Base-by-base conservation (phyloP, 192 early-diverging fungal species). In the Coemansia sp. region DNA sequence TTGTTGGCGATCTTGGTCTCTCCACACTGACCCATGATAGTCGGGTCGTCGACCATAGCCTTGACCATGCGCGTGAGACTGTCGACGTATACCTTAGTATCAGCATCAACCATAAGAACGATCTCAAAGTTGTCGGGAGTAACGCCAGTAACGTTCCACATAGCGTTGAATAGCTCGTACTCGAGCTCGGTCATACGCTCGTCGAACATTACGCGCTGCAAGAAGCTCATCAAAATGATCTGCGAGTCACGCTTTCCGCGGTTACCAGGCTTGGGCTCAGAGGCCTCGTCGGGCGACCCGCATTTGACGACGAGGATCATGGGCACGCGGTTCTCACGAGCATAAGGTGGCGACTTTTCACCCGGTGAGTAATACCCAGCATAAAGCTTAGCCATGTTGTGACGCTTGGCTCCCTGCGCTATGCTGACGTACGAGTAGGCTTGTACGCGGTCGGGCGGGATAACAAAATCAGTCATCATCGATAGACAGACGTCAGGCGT, bases 191-290 rank as follows among this genome's bases (percentile, higher is more conserved):
- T 89, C 96, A 99, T 98, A 21, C 92, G 86, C 55, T 88, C 85
- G 73, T 97, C 91, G 74, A 95, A 98, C 80, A 95, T 94, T 11
- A 99, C 95, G 74, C 95, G 91, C 75, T 95, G 95, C 65, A 99
- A 85, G 89, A 98, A 99, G 50, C 91, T 85, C 98, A 99, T 99
- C 72, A 98, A 86, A 30, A 99, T 85, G 86, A 99, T 90, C 81
- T 99, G 98, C 62, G 98, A 97, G 84, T 99, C 98, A 63, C 98
- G 94, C 86, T 99, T 99, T 66, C 98, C 98, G 50, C 96, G 87
- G 76, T 99, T 99, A 47, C 97, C 97, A 68, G 53, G 82, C 84
- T 5, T 96, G 95, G 62, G 90, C 86, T 52, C 89, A 78, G 39
- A 89, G 78, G 21, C 82, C 84, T 99, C 97, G n/a, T 82, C 84